These are phyloP conservation scores for Globisporangium radiosum DNA, from an alignment of 352 stramenopile species.

Conservation along the genomic window DNA sequence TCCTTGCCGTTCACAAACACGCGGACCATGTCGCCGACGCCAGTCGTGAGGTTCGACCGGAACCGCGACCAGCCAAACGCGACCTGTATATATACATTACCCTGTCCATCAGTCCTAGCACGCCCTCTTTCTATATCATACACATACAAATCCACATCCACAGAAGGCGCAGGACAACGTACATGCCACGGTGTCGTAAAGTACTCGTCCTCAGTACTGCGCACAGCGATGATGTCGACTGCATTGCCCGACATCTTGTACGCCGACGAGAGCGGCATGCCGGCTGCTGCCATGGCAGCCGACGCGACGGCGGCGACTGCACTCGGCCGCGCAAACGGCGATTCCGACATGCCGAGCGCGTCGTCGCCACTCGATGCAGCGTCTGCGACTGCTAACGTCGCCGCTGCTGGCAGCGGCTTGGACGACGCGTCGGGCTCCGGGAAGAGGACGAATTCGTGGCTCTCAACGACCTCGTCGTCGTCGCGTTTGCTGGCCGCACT, in stretches of 20 bases:
- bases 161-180: constrained; percentile 11
- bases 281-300: constrained; percentile 1
- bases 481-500: background rate
- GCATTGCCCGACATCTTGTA: constrained; percentile 76
- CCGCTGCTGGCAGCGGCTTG: constrained; percentile 2
- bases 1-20: constrained; percentile 77
- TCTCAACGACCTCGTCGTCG: constrained; percentile 2
- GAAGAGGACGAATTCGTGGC: constrained; percentile 24
- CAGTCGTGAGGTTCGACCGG: constrained; percentile 42
- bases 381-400: constrained; percentile 6
- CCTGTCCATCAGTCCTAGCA: background rate
- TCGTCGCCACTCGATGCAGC: constrained; percentile 1
- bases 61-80: constrained; percentile 71
- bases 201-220: constrained; percentile 45
- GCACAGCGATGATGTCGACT: constrained; percentile 71
- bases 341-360: constrained; percentile 3
- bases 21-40: constrained; percentile 63
- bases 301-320: constrained; percentile 7
- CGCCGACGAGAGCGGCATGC: constrained; percentile 18
- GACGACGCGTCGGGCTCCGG: constrained; percentile 7
- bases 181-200: constrained; percentile 74
- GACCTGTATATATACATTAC: constrained; percentile 18
- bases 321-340: constrained; percentile 14
- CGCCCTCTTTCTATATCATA: background rate
- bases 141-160: background rate